Conservation (phyloP, 257 asterid genomes). For the Penstemon davidsonii region DNA sequence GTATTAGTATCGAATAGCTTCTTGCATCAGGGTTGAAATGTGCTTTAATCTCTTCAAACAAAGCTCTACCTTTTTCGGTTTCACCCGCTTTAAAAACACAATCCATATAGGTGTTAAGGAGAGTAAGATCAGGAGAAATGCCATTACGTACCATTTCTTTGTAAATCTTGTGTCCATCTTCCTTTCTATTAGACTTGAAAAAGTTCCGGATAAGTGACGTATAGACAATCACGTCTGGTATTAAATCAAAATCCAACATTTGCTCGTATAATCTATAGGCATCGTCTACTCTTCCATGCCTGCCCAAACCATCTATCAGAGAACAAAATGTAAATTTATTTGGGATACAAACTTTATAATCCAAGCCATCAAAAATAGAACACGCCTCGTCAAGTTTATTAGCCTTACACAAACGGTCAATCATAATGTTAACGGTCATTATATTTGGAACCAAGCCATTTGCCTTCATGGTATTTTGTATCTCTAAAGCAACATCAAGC, state of each 20-base stretch:
- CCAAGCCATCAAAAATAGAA: conserved; percentile 66
- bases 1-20: conserved; percentile 88
- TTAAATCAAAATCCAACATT: conserved; percentile 67
- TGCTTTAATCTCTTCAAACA: conserved; percentile 73
- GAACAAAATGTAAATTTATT: conserved; percentile 79
- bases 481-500: conserved; percentile 57
- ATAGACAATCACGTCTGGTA: conserved; percentile 70
- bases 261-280: conserved; percentile 82
- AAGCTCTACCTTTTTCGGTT: conserved; percentile 69
- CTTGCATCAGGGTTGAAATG: conserved; percentile 73
- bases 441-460: conserved; percentile 71
- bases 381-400: conserved; percentile 80
- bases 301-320: conserved; percentile 85
- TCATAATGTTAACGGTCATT: conserved; percentile 79
- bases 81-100: conserved; percentile 86
- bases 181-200: conserved; percentile 76
- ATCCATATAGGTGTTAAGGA: conserved; percentile 89
- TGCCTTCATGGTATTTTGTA: conserved; percentile 66
- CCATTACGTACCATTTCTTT: conserved; percentile 75
- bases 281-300: conserved; percentile 83
- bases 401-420: conserved; percentile 90
- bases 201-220: conserved; percentile 86
- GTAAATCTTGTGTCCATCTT: conserved; percentile 88
- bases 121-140: conserved; percentile 64
- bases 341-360: conserved; percentile 65